Percentiles rank a stretch among this genome's conserved stretches.
Evolutionary conservation across 768 basidiomycete genomes (phyloP).

Genomic region (Lentinula detonsa): DNA sequence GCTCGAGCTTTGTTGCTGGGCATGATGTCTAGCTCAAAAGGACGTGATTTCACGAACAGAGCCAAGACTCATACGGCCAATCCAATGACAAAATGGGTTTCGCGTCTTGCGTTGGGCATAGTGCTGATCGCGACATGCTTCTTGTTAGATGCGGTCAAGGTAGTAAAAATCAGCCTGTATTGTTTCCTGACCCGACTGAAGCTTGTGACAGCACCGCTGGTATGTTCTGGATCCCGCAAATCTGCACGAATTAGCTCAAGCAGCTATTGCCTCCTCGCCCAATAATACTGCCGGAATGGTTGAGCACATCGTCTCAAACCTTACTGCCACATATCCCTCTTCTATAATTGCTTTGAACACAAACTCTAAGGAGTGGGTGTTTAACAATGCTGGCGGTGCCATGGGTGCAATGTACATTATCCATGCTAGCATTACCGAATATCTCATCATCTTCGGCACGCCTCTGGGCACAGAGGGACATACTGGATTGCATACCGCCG

Average conservation of each 20-base stretch:
- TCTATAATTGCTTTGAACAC: constrained; percentile 49
- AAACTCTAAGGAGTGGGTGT: constrained; percentile 79
- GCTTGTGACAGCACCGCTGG: constrained; percentile 59
- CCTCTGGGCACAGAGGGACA: constrained; percentile 98
- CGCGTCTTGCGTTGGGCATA: constrained; percentile 24
- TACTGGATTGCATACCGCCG: constrained; percentile 88
- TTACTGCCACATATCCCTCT: constrained; percentile 65
- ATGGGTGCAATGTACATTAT: constrained; percentile 99
- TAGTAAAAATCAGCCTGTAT: constrained; percentile 13
- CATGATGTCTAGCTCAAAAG: neutral
- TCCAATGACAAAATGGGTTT: constrained; percentile 22
- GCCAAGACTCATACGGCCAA: neutral
- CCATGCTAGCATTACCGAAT: constrained; percentile 95
- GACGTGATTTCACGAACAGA: neutral
- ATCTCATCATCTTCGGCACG: constrained; percentile 93
- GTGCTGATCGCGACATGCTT: constrained; percentile 33
- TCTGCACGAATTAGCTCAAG: constrained; percentile 68
- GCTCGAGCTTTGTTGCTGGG: neutral
- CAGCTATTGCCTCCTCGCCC: constrained; percentile 59
- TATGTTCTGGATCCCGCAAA: constrained; percentile 75
- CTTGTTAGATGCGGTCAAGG: constrained; percentile 63
- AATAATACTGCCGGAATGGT: constrained; percentile 72
- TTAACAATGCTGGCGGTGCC: constrained; percentile 96
- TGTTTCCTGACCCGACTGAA: too few relatives aligned
- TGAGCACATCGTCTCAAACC: constrained; percentile 73